Percentiles rank a stretch among this genome's conserved stretches.
phyloP scores from a whole-genome alignment of 805 yeast species.

The Ogataea zsoltii region DNA sequence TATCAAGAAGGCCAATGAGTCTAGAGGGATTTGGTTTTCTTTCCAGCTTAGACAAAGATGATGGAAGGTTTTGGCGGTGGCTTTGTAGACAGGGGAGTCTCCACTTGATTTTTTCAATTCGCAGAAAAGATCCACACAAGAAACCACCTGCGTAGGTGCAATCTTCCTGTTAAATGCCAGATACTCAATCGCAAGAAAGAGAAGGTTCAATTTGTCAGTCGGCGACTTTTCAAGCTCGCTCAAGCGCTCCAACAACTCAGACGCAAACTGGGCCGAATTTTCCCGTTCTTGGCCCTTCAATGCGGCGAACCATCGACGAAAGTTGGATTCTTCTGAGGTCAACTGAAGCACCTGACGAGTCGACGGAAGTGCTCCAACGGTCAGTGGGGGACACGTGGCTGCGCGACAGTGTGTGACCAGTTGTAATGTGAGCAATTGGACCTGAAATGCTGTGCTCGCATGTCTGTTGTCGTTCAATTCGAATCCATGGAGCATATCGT shows the following conservation, averaged over 20 bases:
- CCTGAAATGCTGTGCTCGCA: background rate
- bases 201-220: slow-evolving; percentile 7
- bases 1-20: slow-evolving; percentile 3
- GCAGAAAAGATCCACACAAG: background rate
- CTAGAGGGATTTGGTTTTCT: slow-evolving; percentile 1
- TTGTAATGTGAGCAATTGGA: slow-evolving; percentile 1
- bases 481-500: slow-evolving; percentile 7
- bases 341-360: slow-evolving; percentile 5
- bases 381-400: background rate
- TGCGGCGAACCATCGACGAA: slow-evolving; percentile 14
- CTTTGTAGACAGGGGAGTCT: slow-evolving; percentile 11
- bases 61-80: slow-evolving; percentile 12
- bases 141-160: slow-evolving; percentile 8
- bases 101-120: background rate
- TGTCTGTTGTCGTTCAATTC: slow-evolving; percentile 5
- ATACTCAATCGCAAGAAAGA: slow-evolving; percentile 12
- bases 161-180: slow-evolving; percentile 1
- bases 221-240: background rate
- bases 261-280: background rate
- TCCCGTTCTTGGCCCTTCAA: background rate
- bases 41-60: slow-evolving; percentile 10
- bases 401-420: background rate
- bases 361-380: slow-evolving; percentile 5
- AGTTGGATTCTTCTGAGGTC: slow-evolving; percentile 9
- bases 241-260: background rate